These are phyloP conservation scores for Phaffomyces antillensis DNA, from an alignment of 805 yeast genomes.

Conservation along the genomic window DNA sequence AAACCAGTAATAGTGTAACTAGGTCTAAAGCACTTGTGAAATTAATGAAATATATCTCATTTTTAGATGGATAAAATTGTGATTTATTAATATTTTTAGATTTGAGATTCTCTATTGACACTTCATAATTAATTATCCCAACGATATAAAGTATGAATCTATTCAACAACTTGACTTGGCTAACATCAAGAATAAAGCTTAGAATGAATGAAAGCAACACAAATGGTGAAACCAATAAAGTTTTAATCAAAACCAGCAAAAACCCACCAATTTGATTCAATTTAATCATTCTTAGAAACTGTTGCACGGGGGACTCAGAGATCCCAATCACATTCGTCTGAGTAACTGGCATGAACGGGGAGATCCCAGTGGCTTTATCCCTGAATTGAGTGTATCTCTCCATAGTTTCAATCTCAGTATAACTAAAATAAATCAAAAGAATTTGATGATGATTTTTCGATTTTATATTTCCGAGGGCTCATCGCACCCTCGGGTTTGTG, in stretches of 20 bases:
- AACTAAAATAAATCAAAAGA: neutral
- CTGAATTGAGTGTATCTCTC: constrained; percentile 81
- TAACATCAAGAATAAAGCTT: neutral
- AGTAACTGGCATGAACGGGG: constrained; percentile 71
- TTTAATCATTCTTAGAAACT: constrained; percentile 1
- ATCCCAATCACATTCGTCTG: constrained; percentile 18
- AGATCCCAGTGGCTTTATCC: constrained; percentile 89
- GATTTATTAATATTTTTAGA: constrained; percentile 6
- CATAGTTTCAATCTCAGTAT: constrained; percentile 35
- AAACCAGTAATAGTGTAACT: constrained; percentile 26
- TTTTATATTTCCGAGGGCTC: too few species aligned
- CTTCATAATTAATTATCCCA: constrained; percentile 14
- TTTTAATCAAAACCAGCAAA: constrained; percentile 18
- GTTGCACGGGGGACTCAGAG: constrained; percentile 3
- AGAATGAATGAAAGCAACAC: constrained; percentile 20
- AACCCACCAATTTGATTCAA: constrained; percentile 12
- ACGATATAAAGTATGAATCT: constrained; percentile 14
- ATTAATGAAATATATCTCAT: constrained; percentile 41
- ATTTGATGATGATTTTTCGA: neutral
- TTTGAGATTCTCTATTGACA: constrained; percentile 18
- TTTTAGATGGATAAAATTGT: constrained; percentile 28
- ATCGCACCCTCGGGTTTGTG: too few species aligned
- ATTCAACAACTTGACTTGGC: neutral
- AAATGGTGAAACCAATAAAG: constrained; percentile 15
- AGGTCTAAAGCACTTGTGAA: constrained; percentile 42